phyloP scores from a whole-genome alignment of 2,329 filamentous ascomycete species.

The Colletotrichum cereale region DNA sequence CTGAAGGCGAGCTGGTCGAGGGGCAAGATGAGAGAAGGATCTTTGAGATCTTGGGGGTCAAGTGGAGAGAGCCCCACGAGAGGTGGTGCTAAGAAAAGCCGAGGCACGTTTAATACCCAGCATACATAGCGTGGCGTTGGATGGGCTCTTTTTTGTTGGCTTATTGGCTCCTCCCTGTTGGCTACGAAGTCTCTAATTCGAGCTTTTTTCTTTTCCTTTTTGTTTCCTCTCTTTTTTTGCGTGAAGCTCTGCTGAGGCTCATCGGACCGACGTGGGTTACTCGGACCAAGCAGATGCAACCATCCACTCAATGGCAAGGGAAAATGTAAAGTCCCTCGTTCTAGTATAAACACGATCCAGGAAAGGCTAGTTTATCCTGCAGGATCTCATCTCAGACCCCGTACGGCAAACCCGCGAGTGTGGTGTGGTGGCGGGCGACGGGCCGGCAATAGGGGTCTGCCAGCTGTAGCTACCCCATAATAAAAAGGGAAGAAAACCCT shows the following conservation, averaged over 20 bases:
- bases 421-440: constrained; percentile 22
- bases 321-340: background rate
- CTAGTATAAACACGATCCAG: too few species aligned
- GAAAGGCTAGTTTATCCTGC: background rate
- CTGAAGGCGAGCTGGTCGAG: constrained; percentile 79
- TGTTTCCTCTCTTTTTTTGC: background rate
- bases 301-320: background rate
- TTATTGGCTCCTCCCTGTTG: background rate
- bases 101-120: constrained; percentile 9
- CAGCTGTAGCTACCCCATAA: constrained; percentile 13
- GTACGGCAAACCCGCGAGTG: background rate
- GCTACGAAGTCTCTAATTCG: background rate
- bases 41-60: constrained; percentile 85
- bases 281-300: background rate
- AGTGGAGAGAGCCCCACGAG: constrained; percentile 83
- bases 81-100: constrained; percentile 72
- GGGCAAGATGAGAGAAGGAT: constrained; percentile 82
- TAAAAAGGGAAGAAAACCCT: background rate
- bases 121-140: constrained; percentile 30
- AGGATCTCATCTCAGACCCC: background rate
- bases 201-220: background rate
- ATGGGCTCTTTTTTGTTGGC: constrained; percentile 1
- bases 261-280: background rate
- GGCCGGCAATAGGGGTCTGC: constrained; percentile 35
- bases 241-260: background rate